Conservation (phyloP, 2,329 filamentous ascomycete genomes). For the Bipolaris gigantea region DNA sequence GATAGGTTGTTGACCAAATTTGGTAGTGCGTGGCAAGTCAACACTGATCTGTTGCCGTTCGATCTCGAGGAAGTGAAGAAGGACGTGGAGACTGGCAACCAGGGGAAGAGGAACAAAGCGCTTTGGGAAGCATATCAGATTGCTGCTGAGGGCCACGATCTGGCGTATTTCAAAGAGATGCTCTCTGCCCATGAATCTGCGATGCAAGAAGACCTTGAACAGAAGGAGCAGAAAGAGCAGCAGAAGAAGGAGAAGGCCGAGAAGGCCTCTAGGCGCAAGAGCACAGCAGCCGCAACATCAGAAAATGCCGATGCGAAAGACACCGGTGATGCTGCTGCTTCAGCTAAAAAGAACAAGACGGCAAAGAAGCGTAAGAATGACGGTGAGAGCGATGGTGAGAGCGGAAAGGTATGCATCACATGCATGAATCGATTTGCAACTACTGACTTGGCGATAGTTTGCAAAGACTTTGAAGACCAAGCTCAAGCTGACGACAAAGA, state of each 20-base stretch:
- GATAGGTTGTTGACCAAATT: constrained; percentile 9
- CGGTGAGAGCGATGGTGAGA: constrained; percentile 67
- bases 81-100: constrained; percentile 70
- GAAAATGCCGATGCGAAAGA: constrained; percentile 48
- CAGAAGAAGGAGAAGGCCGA: constrained; percentile 64
- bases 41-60: constrained; percentile 78
- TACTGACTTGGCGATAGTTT: constrained; percentile 44
- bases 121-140: constrained; percentile 78
- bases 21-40: constrained; percentile 83
- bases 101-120: constrained; percentile 82
- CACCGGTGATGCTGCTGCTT: constrained; percentile 42
- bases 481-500: constrained; percentile 51
- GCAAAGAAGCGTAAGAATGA: constrained; percentile 77
- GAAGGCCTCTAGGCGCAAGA: constrained; percentile 55
- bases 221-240: constrained; percentile 64
- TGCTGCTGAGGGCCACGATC: constrained; percentile 73
- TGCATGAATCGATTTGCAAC: background rate
- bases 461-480: constrained; percentile 57
- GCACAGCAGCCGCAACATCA: constrained; percentile 32
- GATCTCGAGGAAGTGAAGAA: constrained; percentile 72
- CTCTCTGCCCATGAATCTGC: constrained; percentile 63
- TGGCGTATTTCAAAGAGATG: constrained; percentile 82
- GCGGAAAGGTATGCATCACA: constrained; percentile 56
- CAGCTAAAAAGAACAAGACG: constrained; percentile 41
- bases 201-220: constrained; percentile 60